Base-by-base conservation (phyloP, 2,329 filamentous ascomycete genomes). In the Diaporthe sp. region DNA sequence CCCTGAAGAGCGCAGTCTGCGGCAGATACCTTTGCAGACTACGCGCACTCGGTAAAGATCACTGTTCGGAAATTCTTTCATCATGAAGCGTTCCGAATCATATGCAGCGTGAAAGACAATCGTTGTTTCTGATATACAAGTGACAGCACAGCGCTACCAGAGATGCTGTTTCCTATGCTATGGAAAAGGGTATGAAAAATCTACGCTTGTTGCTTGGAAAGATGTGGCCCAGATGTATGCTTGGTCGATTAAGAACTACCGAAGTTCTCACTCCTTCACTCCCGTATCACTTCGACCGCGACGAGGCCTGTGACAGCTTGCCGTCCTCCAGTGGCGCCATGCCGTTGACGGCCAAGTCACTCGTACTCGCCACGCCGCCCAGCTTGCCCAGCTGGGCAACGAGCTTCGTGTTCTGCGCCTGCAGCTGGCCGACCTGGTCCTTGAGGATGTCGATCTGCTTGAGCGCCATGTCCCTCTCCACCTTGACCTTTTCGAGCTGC, bases 381-480 rank as follows among this genome's bases (percentile, higher is more conserved):
- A 86, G 74, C 77, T 82, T 87, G n/a, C 90, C 90, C 65, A 92
- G 78, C 77, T 84, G 85, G 10, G 89, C 89, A 1, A 89, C 89
- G 3, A 92, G 84, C 84, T 85, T 85, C 4, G 90, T 92, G 78
- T 92, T 92, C 83, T 92, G 88, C 1, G 85, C 83, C 84, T 92
- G 91, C 60, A 92, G 82, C 79, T 90, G 87, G 9, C 90, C 89
- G 1, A 92, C 86, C 79, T 90, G 88, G 17, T 82, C 83, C 76
- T 86, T 87, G n/a, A 92, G 83, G 34, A 91, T 84, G 72, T 91
- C 87, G 31, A 88, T 84, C 83, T 92, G 87, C 78, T 87, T 86
- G 58, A 84, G 81, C 25, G 89, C 88, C 20, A 90, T 80, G 55
- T 91, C 89, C 49, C 87, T 84, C 82, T 91, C 90, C 0, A 87